Percentiles rank a stretch among this genome's conserved stretches.
Evolutionary conservation across 179 eudicot species (phyloP).

Genomic region (Drosera spatulata): DNA sequence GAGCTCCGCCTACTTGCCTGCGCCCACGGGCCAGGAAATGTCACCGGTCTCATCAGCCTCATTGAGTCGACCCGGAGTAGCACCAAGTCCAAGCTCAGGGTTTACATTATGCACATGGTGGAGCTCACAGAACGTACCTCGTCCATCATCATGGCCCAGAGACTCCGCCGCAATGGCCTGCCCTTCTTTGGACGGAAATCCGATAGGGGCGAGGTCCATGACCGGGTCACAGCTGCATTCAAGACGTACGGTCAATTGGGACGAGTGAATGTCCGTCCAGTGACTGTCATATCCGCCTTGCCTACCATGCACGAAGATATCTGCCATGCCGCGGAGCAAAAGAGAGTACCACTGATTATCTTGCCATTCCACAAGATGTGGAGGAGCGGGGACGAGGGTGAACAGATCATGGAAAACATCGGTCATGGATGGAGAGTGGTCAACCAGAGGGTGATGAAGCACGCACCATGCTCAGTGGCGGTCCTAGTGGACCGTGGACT

Average conservation of each 20-base stretch:
- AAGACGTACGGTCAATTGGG: constrained; percentile 49
- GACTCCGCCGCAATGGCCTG: constrained; percentile 49
- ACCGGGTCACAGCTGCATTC: constrained; percentile 42
- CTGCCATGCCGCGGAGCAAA: constrained; percentile 48
- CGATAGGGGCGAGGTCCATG: constrained; percentile 27
- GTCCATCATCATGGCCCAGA: constrained; percentile 58
- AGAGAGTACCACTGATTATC: constrained; percentile 38
- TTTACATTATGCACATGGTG: constrained; percentile 64
- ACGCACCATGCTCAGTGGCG: constrained; percentile 57
- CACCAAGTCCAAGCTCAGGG: constrained; percentile 33
- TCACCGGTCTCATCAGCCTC: constrained; percentile 50
- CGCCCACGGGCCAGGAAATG: constrained; percentile 54
- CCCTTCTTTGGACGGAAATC: constrained; percentile 22
- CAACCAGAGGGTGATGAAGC: constrained; percentile 42
- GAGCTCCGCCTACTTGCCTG: constrained; percentile 38
- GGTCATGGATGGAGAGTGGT: constrained; percentile 66
- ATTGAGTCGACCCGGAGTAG: constrained; percentile 38
- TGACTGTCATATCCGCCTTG: constrained; percentile 35
- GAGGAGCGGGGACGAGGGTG: constrained; percentile 26
- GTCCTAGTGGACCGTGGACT: constrained; percentile 61
- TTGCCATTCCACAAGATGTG: constrained; percentile 65
- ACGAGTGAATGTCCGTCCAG: constrained; percentile 38
- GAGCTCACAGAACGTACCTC: constrained; percentile 68
- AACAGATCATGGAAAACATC: constrained; percentile 26
- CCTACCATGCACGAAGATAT: constrained; percentile 61